Evolutionary conservation across 768 basidiomycete genomes (phyloP), one percentile per base, ranked within the genome.

Genomic region (Naganishia vaughanmartiniae): DNA sequence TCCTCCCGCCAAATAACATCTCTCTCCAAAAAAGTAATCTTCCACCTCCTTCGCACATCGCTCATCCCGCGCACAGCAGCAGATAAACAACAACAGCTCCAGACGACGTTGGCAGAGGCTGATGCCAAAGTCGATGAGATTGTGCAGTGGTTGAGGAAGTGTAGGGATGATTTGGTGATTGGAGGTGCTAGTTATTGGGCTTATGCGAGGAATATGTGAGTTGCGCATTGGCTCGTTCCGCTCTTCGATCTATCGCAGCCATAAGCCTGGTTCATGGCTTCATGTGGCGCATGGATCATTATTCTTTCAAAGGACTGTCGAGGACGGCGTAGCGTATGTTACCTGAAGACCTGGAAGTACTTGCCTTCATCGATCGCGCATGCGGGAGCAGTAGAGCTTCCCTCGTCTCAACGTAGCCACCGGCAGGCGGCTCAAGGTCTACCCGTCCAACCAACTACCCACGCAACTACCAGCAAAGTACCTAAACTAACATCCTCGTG

Each of bases 21-120:
- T 74, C 84, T 90, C 42, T 92, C 93, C 65, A 99, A 99, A 81
- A 94, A 92, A 82, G 84, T 88, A 73, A 97, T 99, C 73, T 98
- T 98, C 78, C 87, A 92, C 48, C 84, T 97, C 4, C 95, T 97
- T 77, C 89, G 93, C 60, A 83, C 88, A 70, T 81, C 85, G 74
- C 84, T 72, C 15, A 48, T 72, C 24, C 71, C 83, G 42, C 85
- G 86, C 66, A 83, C 83, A 19, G 78, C 76, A 42, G 60, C 73
- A 6, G 28, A 72, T 15, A 26, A 39, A 24, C 33, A 48, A 31
- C 14, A 46, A 28, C 46, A 70, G 24, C 42, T 72, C 53, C 36
- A 73, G 19, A 76, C 28, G 53, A 75, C 80, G 14, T 34, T 83
- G 19, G 70, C 67, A 4, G 82, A 83, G 68, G 81, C 77, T 0